These are phyloP conservation scores for Cladorrhinum sp. DNA, from an alignment of 2,329 filamentous ascomycete genomes.

Conservation along the genomic window DNA sequence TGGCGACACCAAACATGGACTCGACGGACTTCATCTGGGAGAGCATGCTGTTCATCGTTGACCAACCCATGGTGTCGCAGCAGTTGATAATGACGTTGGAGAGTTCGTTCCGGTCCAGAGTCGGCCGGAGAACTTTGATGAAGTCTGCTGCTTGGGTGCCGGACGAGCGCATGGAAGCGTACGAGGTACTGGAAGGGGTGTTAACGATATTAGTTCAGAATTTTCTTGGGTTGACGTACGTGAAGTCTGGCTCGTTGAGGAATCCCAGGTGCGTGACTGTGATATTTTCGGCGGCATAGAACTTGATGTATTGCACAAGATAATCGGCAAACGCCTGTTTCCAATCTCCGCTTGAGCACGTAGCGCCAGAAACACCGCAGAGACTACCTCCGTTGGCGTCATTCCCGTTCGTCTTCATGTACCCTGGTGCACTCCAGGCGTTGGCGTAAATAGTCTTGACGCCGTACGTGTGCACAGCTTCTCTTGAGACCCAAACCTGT, in stretches of 20 bases:
- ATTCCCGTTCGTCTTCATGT: constrained; percentile 35
- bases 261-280: constrained; percentile 35
- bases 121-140: constrained; percentile 41
- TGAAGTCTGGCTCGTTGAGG: constrained; percentile 35
- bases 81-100: constrained; percentile 34
- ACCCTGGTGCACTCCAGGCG: constrained; percentile 34
- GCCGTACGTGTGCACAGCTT: constrained; percentile 37
- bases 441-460: constrained; percentile 45
- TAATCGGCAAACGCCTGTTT: constrained; percentile 38
- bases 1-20: constrained; percentile 39
- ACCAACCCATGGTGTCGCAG: constrained; percentile 26
- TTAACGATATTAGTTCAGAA: neutral
- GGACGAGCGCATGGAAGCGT: constrained; percentile 34
- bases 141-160: constrained; percentile 40
- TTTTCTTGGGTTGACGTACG: constrained; percentile 3
- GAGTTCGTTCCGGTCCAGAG: constrained; percentile 33
- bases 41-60: constrained; percentile 16
- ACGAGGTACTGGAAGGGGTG: constrained; percentile 23
- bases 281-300: constrained; percentile 33
- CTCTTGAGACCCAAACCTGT: constrained; percentile 43
- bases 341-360: constrained; percentile 36
- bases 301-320: constrained; percentile 36
- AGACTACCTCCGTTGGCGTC: constrained; percentile 29
- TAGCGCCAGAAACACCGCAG: constrained; percentile 33
- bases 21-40: constrained; percentile 38